Conservation (phyloP, 208 protist species). For the Trypanosomatidae sp. region DNA sequence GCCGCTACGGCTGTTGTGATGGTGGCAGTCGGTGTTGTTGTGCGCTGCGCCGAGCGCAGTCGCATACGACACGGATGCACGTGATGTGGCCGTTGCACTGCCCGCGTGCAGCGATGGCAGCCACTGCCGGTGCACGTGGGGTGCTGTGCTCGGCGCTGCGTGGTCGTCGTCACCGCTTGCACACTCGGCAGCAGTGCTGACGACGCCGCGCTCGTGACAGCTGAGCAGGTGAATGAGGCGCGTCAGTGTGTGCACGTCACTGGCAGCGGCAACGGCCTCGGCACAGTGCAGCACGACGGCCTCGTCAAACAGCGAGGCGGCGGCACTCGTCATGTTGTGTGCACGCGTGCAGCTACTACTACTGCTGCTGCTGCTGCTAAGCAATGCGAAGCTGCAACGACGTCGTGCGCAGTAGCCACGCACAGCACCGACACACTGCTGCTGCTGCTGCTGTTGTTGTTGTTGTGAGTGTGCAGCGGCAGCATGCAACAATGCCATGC, state of each 20-base stretch:
- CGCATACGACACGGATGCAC: background rate
- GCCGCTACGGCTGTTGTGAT: too few relatives aligned
- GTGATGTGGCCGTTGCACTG: background rate
- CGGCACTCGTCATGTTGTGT: too few relatives aligned
- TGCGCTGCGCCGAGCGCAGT: background rate
- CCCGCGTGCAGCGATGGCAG: background rate
- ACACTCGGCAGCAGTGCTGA: constrained; percentile 8
- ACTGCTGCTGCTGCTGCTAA: too few relatives aligned
- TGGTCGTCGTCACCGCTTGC: constrained; percentile 1
- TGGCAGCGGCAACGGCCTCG: constrained; percentile 31
- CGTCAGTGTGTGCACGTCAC: constrained; percentile 43
- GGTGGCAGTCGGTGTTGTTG: constrained; percentile 9
- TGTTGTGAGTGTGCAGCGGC: too few relatives aligned
- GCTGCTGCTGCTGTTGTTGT: too few relatives aligned
- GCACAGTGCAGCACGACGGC: constrained; percentile 31
- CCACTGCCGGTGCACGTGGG: background rate
- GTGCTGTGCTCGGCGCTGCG: background rate
- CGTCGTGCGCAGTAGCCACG: too few relatives aligned
- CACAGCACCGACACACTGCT: too few relatives aligned
- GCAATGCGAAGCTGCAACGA: too few relatives aligned
- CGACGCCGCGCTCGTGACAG: constrained; percentile 16
- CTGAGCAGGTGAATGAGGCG: constrained; percentile 57
- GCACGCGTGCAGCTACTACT: too few relatives aligned
- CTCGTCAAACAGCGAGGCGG: constrained; percentile 16
- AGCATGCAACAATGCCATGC: constrained; percentile 18